Evolutionary conservation across 768 basidiomycete genomes (phyloP), one percentile per base, ranked within the genome.

Genomic region (Plicaturopsis crispa): DNA sequence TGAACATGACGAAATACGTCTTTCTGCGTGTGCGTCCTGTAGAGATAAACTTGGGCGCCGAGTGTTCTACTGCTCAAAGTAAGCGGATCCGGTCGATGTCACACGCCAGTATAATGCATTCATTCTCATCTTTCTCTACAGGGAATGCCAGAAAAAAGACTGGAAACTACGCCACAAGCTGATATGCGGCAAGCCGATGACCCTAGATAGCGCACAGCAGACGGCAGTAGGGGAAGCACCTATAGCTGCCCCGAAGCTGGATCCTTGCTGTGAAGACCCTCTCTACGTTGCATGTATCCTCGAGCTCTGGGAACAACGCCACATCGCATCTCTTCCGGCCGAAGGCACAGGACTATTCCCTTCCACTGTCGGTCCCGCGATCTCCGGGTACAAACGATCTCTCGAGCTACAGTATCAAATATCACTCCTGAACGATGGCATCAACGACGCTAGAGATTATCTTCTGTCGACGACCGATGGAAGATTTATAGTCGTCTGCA

Each of bases 121-220:
- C n/a, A n/a, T 8, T 18, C 39, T 39, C 11, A 39, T 35, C 16
- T 21, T 10, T 38, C 12, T 14, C 5, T 14, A 12, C 20, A 51
- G 47, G 21, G 40, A 40, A 16, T 48, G 47, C 20, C 49, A 51
- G 33, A 45, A 18, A 5, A 39, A 36, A 12, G 45, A 51, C 26
- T 51, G 49, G 47, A 46, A 48, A 22, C 5, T 10, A 1, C 14
- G 37, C 11, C 49, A 51, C 22, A 48, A 48, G 22, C 20, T 39
- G 6, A 48, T 46, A n/a, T 51, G 49, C 31, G 49, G 49, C 1
- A 43, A 46, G 33, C 31, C 39, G 2, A 33, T 51, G 38, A 46
- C 3, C 13, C 42, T 46, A 35, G 44, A 51, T 6, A 14, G 14
- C 14, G 26, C 26, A 28, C 26, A 28, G 14, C 10, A 8, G 14